phyloP scores from a whole-genome alignment of 1,139 yeast genomes.

The Kodamaea suecica region DNA sequence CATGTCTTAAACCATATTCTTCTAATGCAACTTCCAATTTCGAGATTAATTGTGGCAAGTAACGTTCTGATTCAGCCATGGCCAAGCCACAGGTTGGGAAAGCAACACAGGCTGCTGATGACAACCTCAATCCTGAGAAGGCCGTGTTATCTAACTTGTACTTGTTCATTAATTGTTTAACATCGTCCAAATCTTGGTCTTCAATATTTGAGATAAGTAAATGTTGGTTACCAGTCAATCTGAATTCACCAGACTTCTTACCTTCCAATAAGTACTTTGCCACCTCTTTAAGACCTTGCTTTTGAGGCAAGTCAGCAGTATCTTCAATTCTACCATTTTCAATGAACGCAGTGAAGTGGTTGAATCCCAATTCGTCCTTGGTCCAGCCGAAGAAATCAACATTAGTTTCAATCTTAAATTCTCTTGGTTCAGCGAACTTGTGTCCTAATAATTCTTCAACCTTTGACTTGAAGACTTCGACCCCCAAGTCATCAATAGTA shows the following conservation, averaged over 20 bases:
- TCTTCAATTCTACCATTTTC: slow-evolving; percentile 98
- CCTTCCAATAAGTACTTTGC: slow-evolving; percentile 59
- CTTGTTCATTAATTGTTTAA: slow-evolving; percentile 63
- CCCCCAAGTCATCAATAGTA: slow-evolving; percentile 89
- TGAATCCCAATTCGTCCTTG: slow-evolving; percentile 79
- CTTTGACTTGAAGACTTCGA: slow-evolving; percentile 71
- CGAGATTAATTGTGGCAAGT: slow-evolving; percentile 76
- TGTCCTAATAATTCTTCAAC: slow-evolving; percentile 84
- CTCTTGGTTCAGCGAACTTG: slow-evolving; percentile 65
- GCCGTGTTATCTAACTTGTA: slow-evolving; percentile 83
- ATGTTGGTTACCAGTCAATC: slow-evolving; percentile 96
- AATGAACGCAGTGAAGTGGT: slow-evolving; percentile 91
- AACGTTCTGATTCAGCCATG: slow-evolving; percentile 98
- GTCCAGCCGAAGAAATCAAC: slow-evolving; percentile 94
- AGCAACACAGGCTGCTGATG: slow-evolving; percentile 97
- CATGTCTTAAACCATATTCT: slow-evolving; percentile 91
- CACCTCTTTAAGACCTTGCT: slow-evolving; percentile 76
- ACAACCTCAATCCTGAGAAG: slow-evolving; percentile 79
- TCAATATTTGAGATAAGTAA: slow-evolving; percentile 69
- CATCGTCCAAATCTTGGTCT: slow-evolving; percentile 60
- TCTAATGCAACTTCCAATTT: slow-evolving; percentile 83
- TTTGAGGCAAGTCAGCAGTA: slow-evolving; percentile 86
- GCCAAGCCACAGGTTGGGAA: slow-evolving; percentile 99
- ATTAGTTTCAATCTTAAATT: slow-evolving; percentile 79
- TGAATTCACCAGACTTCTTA: slow-evolving; percentile 69